These are phyloP conservation scores for Capsicum baccatum DNA, from an alignment of 257 asterid genomes.

Conservation along the genomic window DNA sequence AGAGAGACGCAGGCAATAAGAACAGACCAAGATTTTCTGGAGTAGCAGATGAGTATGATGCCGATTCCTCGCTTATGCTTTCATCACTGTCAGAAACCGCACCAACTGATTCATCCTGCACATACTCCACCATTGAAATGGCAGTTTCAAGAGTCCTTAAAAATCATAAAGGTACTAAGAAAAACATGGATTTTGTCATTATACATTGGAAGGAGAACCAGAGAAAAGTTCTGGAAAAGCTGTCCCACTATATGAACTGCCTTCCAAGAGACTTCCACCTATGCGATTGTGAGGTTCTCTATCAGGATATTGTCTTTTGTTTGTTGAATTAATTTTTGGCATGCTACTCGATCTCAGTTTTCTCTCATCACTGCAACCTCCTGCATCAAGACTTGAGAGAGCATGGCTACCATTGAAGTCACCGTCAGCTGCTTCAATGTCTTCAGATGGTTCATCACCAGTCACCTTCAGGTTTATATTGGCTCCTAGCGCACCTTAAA, in stretches of 20 bases:
- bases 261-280: constrained; percentile 36
- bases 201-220: constrained; percentile 26
- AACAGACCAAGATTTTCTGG: constrained; percentile 48
- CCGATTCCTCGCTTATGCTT: constrained; percentile 45
- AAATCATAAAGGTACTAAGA: constrained; percentile 30
- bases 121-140: constrained; percentile 26
- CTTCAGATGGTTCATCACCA: constrained; percentile 35
- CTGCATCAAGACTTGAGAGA: constrained; percentile 42
- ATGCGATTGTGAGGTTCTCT: constrained; percentile 33
- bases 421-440: constrained; percentile 30
- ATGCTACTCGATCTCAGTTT: constrained; percentile 29
- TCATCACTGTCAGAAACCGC: constrained; percentile 48
- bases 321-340: constrained; percentile 27
- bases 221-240: constrained; percentile 37
- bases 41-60: constrained; percentile 46
- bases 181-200: constrained; percentile 39
- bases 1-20: constrained; percentile 30
- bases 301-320: constrained; percentile 36
- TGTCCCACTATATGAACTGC: constrained; percentile 38
- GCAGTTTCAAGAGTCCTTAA: constrained; percentile 22
- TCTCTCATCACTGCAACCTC: constrained; percentile 34
- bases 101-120: constrained; percentile 58
- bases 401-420: constrained; percentile 37
- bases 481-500: constrained; percentile 43
- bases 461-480: constrained; percentile 37